A percentile compares a stretch with the other conserved stretches of the same genome.
These are phyloP conservation scores for Protea cynaroides DNA, from an alignment of 164 flowering plant species.

Conservation along the genomic window DNA sequence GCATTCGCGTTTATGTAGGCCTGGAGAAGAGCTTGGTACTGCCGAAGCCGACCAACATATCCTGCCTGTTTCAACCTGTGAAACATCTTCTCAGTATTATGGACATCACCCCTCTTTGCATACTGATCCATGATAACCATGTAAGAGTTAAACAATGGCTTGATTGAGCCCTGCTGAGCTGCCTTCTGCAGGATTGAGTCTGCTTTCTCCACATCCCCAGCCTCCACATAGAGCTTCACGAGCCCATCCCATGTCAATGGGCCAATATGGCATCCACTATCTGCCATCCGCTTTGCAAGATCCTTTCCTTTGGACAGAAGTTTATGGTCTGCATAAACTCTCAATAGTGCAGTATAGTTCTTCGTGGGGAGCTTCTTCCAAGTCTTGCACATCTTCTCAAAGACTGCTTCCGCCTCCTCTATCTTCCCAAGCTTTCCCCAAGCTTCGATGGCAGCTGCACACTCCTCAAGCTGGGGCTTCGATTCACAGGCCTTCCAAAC, in stretches of 20 bases:
- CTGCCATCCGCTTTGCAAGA: constrained; percentile 59
- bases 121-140: constrained; percentile 55
- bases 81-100: constrained; percentile 73
- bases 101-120: constrained; percentile 70
- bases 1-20: constrained; percentile 66
- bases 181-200: constrained; percentile 71
- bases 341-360: constrained; percentile 42
- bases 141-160: constrained; percentile 49
- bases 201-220: constrained; percentile 86
- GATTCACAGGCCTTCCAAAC: constrained; percentile 61
- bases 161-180: constrained; percentile 29
- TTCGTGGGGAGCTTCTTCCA: constrained; percentile 33
- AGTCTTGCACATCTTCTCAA: constrained; percentile 35
- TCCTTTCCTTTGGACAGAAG: constrained; percentile 64
- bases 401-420: constrained; percentile 73
- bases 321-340: constrained; percentile 58
- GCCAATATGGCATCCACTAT: constrained; percentile 43
- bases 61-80: constrained; percentile 54
- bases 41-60: constrained; percentile 34
- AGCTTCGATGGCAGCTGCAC: constrained; percentile 62
- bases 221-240: constrained; percentile 65
- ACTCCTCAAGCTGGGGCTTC: constrained; percentile 37
- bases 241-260: constrained; percentile 70
- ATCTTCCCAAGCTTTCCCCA: constrained; percentile 68
- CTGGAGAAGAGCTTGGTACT: constrained; percentile 42